Evolutionary conservation across 1,284 basidiomycete genomes (phyloP).

Genomic region (Sutorius eximius): DNA sequence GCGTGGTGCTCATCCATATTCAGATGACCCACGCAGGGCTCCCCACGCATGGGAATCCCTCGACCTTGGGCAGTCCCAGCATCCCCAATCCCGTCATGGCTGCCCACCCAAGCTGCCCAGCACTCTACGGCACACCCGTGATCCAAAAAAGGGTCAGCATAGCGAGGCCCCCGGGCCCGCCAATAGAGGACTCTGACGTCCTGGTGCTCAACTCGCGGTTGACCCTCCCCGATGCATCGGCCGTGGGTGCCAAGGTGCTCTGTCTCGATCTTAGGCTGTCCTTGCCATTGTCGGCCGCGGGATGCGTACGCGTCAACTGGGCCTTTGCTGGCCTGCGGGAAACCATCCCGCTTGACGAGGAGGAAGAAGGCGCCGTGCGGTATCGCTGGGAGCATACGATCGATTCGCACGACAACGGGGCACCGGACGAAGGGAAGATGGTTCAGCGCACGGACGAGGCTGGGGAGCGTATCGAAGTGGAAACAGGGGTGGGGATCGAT

Average conservation of each 20-base stretch:
- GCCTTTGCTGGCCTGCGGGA: constrained; percentile 18
- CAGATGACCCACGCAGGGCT: neutral
- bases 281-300: constrained; percentile 4
- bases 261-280: constrained; percentile 21
- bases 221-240: constrained; percentile 10
- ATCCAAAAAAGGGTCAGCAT: constrained; percentile 15
- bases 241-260: constrained; percentile 2
- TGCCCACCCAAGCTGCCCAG: neutral
- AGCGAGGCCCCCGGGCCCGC: constrained; percentile 7
- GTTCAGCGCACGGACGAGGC: neutral
- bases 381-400: constrained; percentile 16
- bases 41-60: neutral
- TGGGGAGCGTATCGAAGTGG: constrained; percentile 10
- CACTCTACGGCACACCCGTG: constrained; percentile 15
- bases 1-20: neutral
- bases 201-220: constrained; percentile 20
- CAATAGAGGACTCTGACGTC: constrained; percentile 22
- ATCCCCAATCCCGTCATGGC: neutral
- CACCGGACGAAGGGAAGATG: constrained; percentile 16
- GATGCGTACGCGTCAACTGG: constrained; percentile 5
- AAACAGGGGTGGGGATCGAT: constrained; percentile 12
- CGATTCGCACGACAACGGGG: constrained; percentile 14
- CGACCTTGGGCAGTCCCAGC: neutral
- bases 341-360: constrained; percentile 1
- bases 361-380: neutral